Base-by-base conservation (phyloP, 2,329 filamentous ascomycete genomes). In the Myriosclerotinia duriaeana region DNA sequence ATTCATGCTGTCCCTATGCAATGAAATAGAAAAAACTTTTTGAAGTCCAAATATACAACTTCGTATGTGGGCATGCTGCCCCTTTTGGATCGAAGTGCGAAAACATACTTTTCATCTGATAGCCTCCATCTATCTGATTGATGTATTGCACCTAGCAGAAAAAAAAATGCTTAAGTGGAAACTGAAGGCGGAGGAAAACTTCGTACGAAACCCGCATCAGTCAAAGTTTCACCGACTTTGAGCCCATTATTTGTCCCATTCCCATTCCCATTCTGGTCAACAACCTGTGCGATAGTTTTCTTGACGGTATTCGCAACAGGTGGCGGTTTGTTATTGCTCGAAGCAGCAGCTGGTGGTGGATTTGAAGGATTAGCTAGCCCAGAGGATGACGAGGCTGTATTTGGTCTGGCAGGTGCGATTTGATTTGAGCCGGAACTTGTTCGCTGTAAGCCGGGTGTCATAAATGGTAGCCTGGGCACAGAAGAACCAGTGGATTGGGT, bases 381-480 rank as follows among this genome's bases (percentile, higher is more conserved):
- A 66, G 74, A 69, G 54, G 72, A 72, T 15, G 71, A 70, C 48
- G 73, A 72, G 42, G 69, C 65, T 50, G 63, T 69, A 56, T 64
- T 69, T 50, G 67, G 65, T 55, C 66, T 68, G 40, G 64, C 53
- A 63, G 69, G 60, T 66, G 69, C 64, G 69, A 68, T 69, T 56
- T 66, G 70, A 42, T 69, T 65, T 50, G 70, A 71, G 36, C 50
- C 70, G 26, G 74, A 73, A 65, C 70, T 72, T 40, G 68, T 71
- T 42, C 72, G 65, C 59, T 61, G 70, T 48, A 72, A 69, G 26
- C 69, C 69, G 44, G 69, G 68, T 58, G 71, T 67, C 66, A 68
- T 74, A 71, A 77, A 75, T 61, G 74, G 73, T 38, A 74, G 74
- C 55, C 75, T 69, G 22, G 74, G 70, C 34, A 76, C 68, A 14